Evolutionary conservation across 2,329 filamentous ascomycete species (phyloP).

Genomic region (Polytolypa hystricis): DNA sequence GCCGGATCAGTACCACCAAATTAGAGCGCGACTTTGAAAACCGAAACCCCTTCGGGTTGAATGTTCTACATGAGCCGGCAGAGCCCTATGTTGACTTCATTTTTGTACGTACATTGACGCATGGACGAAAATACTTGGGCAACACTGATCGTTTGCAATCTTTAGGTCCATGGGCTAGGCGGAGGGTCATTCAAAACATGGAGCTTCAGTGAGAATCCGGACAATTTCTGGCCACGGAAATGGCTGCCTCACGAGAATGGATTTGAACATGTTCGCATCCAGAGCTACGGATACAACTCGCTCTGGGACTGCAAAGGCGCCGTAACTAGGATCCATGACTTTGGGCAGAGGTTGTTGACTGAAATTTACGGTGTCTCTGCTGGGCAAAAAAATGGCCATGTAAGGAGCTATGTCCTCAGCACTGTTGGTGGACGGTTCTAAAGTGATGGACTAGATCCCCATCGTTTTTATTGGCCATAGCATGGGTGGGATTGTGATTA

Average conservation of each 20-base stretch:
- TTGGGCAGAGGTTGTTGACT: background rate
- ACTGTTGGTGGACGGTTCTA: too few species aligned
- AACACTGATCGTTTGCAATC: background rate
- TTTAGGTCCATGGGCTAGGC: conserved; percentile 28
- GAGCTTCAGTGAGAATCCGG: conserved; percentile 17
- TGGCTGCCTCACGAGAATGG: conserved; percentile 24
- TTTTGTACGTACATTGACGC: conserved; percentile 23
- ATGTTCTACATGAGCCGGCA: conserved; percentile 5
- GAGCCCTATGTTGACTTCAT: conserved; percentile 18
- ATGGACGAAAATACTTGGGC: background rate
- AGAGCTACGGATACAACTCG: conserved; percentile 26
- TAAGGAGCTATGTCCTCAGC: too few species aligned
- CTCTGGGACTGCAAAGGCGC: conserved; percentile 6
- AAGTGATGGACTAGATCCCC: background rate
- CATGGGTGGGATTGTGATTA: conserved; percentile 20
- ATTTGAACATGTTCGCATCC: conserved; percentile 22
- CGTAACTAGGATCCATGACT: background rate
- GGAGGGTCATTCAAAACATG: conserved; percentile 28
- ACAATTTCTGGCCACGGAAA: conserved; percentile 23
- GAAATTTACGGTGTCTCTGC: too few species aligned
- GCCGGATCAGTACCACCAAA: background rate
- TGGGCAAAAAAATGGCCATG: too few species aligned
- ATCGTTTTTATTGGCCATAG: conserved; percentile 13
- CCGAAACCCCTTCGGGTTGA: conserved; percentile 8
- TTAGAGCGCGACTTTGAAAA: background rate